Evolutionary conservation across 2,329 filamentous ascomycete genomes (phyloP), one percentile per base, ranked within the genome.

Genomic region (Colletotrichum cereale): DNA sequence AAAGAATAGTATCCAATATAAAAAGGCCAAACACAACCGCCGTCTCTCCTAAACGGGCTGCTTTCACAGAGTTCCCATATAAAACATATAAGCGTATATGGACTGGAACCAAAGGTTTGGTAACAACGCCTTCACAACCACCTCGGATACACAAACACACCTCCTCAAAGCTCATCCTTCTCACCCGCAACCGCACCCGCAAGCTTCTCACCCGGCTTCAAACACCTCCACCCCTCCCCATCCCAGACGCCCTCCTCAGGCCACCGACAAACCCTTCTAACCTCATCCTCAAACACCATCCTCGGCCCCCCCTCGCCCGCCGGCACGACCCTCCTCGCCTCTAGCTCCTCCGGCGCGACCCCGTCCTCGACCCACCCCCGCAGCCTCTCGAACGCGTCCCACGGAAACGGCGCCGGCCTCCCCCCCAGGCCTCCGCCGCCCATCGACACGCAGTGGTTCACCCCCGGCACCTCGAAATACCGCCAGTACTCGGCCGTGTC

Each of bases 331-430:
- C 11, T 42, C 24, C 64, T 34, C 2, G 64, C 64, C 14, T 53
- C 56, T 10, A 62, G 53, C 14, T 53, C 34, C 26, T 85, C 82
- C 40, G 85, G 80, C 11, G 80, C 80, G 48, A 88, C 79, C 21
- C 88, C 88, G 77, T 87, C 86, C 11, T 80, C 79, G 58, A 89
- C 86, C 90, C 90, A 92, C 75, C 80, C 85, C 76, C 81, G 81
- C 3, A 67, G 24, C 24, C 26, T 62, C 14, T 62, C 47, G 36
- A 55, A 52, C 56, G 47, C 56, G 24, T 44, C 47, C 36, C 44
- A 61, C 12, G 64, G 55, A 7, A 55, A 67, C 36, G 64, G 63
- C 52, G 42, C 47, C 18, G n/a, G n/a, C n/a, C n/a, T n/a, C n/a
- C n/a, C n/a, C n/a, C n/a, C n/a, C n/a, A n/a, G n/a, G n/a, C n/a